These are phyloP conservation scores for Fragilaria radians DNA, from an alignment of 108 stramenopile species.

Conservation along the genomic window DNA sequence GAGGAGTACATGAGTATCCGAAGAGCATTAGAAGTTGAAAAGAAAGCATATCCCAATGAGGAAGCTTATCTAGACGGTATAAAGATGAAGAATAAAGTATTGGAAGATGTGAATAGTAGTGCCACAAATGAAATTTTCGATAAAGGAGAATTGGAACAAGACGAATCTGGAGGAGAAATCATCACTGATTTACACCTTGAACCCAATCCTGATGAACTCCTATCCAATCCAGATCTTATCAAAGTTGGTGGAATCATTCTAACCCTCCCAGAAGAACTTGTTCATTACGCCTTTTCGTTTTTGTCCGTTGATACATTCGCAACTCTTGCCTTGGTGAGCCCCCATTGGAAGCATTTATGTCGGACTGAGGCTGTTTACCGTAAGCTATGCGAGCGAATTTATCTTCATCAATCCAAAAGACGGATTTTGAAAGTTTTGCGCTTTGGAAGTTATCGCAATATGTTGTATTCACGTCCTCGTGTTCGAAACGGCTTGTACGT, in stretches of 20 bases:
- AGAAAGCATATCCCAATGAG: slow-evolving; percentile 19
- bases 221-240: slow-evolving; percentile 41
- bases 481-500: slow-evolving; percentile 73
- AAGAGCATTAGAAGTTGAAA: slow-evolving; percentile 27
- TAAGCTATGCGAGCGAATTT: slow-evolving; percentile 60
- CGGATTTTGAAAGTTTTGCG: slow-evolving; percentile 48
- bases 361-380: slow-evolving; percentile 67
- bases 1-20: slow-evolving; percentile 65
- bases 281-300: slow-evolving; percentile 57
- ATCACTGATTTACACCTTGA: background rate
- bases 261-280: slow-evolving; percentile 63
- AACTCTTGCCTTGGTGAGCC: slow-evolving; percentile 51
- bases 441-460: slow-evolving; percentile 63
- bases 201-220: background rate
- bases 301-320: slow-evolving; percentile 61
- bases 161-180: slow-evolving; percentile 6
- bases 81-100: background rate
- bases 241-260: slow-evolving; percentile 46
- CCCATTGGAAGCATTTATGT: slow-evolving; percentile 71
- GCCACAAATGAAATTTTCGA: background rate
- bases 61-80: slow-evolving; percentile 4
- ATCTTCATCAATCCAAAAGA: slow-evolving; percentile 67
- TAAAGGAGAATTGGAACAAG: slow-evolving; percentile 7
- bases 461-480: slow-evolving; percentile 68
- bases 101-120: background rate